Evolutionary conservation across 306 rosid genomes (phyloP).

Genomic region (Ochetophila trinervis): DNA sequence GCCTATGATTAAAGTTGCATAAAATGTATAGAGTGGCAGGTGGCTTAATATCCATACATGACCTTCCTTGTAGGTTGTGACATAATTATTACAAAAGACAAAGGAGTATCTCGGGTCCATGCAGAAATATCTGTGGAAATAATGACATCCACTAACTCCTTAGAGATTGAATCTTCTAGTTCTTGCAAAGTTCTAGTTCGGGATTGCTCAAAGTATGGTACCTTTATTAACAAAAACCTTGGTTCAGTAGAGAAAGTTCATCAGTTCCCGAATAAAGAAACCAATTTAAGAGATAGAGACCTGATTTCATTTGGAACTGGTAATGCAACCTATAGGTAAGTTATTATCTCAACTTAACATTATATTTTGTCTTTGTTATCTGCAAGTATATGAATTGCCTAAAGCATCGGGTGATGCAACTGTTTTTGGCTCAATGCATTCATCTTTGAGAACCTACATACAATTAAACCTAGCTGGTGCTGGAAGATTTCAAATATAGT

Average conservation of each 20-base stretch:
- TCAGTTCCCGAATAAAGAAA: conserved; percentile 74
- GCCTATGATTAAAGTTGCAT: no score
- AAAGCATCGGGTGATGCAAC: not conserved
- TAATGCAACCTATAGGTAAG: conserved; percentile 71
- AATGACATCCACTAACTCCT: conserved; percentile 42
- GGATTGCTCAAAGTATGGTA: conserved; percentile 94
- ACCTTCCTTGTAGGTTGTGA: conserved; percentile 63
- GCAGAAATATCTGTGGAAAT: conserved; percentile 76
- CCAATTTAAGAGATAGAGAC: conserved; percentile 60
- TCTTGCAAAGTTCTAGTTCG: conserved; percentile 37
- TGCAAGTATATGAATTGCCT: conserved; percentile 8
- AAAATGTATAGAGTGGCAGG: no score
- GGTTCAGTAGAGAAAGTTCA: conserved; percentile 61
- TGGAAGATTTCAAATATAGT: conserved; percentile 4
- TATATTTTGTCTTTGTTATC: conserved; percentile 8
- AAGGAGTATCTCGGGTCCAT: conserved; percentile 93
- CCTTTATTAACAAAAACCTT: conserved; percentile 52
- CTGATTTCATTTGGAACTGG: conserved; percentile 90
- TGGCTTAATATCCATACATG: no score
- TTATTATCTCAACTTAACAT: not conserved
- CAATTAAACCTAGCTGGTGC: not conserved
- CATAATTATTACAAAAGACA: conserved; percentile 68
- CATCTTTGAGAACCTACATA: conserved; percentile 8
- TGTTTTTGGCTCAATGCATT: not conserved
- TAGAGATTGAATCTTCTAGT: conserved; percentile 25